These are phyloP conservation scores for Backusella australiensis DNA, from an alignment of 192 early-diverging fungal species.

Conservation along the genomic window DNA sequence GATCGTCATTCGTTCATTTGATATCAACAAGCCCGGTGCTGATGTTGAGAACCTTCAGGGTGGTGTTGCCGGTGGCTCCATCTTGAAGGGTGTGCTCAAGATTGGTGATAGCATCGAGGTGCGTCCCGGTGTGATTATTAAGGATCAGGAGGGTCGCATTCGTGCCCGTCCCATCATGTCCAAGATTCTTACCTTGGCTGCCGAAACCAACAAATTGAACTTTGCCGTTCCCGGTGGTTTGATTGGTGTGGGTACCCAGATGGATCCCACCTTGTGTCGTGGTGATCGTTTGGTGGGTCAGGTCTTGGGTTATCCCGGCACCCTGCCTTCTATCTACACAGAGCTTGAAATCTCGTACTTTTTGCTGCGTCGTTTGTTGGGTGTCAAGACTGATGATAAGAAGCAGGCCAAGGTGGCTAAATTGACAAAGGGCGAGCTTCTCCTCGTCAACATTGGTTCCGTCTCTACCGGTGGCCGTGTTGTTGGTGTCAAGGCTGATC, in stretches of 20 bases:
- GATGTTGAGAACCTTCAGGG: constrained; percentile 92
- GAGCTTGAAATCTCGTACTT: constrained; percentile 98
- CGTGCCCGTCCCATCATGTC: constrained; percentile 86
- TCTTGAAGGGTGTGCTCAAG: constrained; percentile 86
- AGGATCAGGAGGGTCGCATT: constrained; percentile 82
- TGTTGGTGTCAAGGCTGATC: constrained; percentile 87
- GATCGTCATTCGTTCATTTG: constrained; percentile 98
- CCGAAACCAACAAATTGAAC: constrained; percentile 88
- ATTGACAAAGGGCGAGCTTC: constrained; percentile 87
- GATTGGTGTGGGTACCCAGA: constrained; percentile 95
- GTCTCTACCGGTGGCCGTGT: constrained; percentile 94
- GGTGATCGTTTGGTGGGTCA: constrained; percentile 96
- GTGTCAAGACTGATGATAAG: constrained; percentile 97
- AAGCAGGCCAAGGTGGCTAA: constrained; percentile 96
- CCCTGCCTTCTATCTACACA: constrained; percentile 89
- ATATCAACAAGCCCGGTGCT: constrained; percentile 98
- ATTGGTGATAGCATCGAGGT: constrained; percentile 96
- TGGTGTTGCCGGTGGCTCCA: constrained; percentile 97
- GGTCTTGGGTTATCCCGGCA: constrained; percentile 89
- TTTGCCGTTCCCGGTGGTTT: constrained; percentile 99
- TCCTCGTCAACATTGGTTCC: constrained; percentile 97
- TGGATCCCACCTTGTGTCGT: constrained; percentile 96
- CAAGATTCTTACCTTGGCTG: constrained; percentile 80
- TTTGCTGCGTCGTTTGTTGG: constrained; percentile 91
- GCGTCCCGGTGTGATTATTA: constrained; percentile 90